Conservation (phyloP, 306 rosid species). For the Astragalus membranaceus region DNA sequence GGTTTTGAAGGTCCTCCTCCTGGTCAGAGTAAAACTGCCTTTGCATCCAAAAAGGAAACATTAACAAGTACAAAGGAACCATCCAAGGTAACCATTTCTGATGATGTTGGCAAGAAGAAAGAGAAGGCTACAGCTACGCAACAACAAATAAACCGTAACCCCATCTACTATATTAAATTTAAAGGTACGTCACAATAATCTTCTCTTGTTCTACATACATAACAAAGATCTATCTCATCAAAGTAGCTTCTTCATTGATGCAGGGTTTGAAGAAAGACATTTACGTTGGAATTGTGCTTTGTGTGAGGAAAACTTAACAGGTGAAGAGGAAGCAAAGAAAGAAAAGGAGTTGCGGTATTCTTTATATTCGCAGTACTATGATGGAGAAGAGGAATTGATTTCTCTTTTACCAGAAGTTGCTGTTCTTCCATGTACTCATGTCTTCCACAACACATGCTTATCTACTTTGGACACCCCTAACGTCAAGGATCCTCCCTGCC, state of each 20-base stretch:
- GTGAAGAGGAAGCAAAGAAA: not conserved
- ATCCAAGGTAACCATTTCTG: not conserved
- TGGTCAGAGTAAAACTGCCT: too few species aligned
- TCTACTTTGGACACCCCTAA: not conserved
- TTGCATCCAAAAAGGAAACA: too few species aligned
- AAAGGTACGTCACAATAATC: not conserved
- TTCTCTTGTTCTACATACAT: too few species aligned
- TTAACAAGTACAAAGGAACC: not conserved
- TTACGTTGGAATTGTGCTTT: not conserved
- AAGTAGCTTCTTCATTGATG: not conserved
- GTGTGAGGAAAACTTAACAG: not conserved
- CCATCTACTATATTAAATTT: not conserved
- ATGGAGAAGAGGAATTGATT: not conserved
- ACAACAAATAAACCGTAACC: too few species aligned
- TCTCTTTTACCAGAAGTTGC: not conserved
- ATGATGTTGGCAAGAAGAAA: not conserved
- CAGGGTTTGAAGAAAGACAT: not conserved
- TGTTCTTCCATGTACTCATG: not conserved
- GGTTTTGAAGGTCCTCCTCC: too few species aligned
- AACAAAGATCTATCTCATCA: too few species aligned
- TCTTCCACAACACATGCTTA: not conserved
- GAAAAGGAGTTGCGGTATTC: not conserved
- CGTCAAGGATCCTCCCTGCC: not conserved
- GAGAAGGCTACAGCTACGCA: not conserved
- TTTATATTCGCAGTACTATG: not conserved